Evolutionary conservation across 768 basidiomycete species (phyloP).

Genomic region (Ramaria rubella): DNA sequence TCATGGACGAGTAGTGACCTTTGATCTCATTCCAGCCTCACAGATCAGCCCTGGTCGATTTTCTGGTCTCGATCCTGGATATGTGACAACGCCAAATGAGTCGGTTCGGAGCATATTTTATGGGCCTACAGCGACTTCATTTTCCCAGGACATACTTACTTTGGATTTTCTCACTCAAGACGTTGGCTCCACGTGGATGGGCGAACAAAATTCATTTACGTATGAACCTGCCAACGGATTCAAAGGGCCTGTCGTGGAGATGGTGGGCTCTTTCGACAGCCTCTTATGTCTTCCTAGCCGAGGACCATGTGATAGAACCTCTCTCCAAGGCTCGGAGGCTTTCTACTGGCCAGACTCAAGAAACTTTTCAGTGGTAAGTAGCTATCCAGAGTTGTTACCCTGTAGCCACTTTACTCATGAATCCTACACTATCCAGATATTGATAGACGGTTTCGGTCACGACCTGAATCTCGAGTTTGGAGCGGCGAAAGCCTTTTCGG

Average conservation of each 20-base stretch:
- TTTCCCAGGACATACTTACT: background rate
- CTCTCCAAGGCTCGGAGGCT: background rate
- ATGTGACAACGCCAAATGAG: background rate
- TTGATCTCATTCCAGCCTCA: no score
- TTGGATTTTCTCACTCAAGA: background rate
- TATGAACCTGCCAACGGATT: background rate
- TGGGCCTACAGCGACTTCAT: background rate
- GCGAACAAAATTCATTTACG: background rate
- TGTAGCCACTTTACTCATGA: background rate
- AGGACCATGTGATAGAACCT: background rate
- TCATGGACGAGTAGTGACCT: no score
- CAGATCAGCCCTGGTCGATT: background rate
- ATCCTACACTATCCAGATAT: background rate
- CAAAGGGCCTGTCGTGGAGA: background rate
- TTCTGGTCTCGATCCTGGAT: background rate
- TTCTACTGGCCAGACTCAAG: background rate
- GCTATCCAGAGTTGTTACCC: background rate
- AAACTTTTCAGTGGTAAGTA: background rate
- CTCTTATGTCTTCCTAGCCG: background rate
- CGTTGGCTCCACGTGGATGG: background rate
- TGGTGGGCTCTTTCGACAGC: background rate
- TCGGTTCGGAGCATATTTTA: background rate
- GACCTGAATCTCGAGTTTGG: background rate
- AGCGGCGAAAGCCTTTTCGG: background rate
- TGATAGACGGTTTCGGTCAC: background rate